Percentiles rank a stretch among this genome's conserved stretches.
phyloP scores from a whole-genome alignment of 2,329 filamentous ascomycete genomes.

The Talaromyces sp. region DNA sequence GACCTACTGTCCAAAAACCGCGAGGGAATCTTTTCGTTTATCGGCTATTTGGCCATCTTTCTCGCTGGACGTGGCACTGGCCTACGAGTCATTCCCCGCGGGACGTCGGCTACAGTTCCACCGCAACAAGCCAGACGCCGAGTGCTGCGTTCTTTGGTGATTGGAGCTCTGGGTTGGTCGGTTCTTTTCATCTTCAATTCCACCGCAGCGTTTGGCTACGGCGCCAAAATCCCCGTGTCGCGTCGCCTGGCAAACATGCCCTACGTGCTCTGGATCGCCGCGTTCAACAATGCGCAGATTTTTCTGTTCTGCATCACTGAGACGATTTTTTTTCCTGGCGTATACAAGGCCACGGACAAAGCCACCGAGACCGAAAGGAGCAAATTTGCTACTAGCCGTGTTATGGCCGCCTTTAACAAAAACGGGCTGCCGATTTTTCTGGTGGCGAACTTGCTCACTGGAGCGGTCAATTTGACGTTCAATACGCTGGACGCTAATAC shows the following conservation, averaged over 20 bases:
- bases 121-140: constrained; percentile 44
- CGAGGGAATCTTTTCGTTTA: constrained; percentile 91
- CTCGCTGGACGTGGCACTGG: constrained; percentile 81
- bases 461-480: constrained; percentile 79
- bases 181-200: constrained; percentile 65
- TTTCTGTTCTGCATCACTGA: constrained; percentile 73
- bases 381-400: constrained; percentile 65
- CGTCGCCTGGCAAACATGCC: constrained; percentile 87
- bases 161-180: constrained; percentile 64
- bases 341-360: constrained; percentile 53
- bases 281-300: constrained; percentile 83
- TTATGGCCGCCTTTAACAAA: constrained; percentile 80
- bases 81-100: constrained; percentile 68
- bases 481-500: constrained; percentile 69
- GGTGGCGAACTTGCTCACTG: constrained; percentile 82
- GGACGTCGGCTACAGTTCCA: constrained; percentile 38
- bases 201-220: constrained; percentile 62
- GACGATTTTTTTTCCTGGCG: constrained; percentile 66
- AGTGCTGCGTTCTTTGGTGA: constrained; percentile 58
- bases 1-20: constrained; percentile 83
- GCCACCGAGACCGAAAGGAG: constrained; percentile 59
- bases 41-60: constrained; percentile 92
- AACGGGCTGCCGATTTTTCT: constrained; percentile 85
- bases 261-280: constrained; percentile 87
- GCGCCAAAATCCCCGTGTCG: constrained; percentile 63